phyloP scores from a whole-genome alignment of 257 asterid genomes.

The Scutellaria barbata region DNA sequence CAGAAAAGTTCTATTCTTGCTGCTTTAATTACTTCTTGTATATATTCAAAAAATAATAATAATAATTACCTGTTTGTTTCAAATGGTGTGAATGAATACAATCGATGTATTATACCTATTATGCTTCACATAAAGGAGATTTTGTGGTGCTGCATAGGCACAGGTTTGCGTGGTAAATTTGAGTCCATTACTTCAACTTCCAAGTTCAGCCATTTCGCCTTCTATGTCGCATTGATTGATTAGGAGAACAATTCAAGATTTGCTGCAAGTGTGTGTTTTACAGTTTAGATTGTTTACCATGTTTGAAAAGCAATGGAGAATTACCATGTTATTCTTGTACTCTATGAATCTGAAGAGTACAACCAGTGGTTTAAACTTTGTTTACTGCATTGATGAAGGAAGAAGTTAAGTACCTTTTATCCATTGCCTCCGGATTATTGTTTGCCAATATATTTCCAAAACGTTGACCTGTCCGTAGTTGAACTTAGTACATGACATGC shows the following conservation, averaged over 20 bases:
- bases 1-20: background rate
- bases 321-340: background rate
- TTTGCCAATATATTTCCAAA: background rate
- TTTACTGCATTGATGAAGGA: background rate
- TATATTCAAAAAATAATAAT: background rate
- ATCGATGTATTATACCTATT: constrained; percentile 2
- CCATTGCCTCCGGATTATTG: background rate
- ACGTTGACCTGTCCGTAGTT: background rate
- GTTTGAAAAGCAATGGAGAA: background rate
- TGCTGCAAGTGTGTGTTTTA: background rate
- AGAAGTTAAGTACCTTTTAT: constrained; percentile 6
- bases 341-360: background rate
- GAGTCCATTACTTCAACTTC: constrained; percentile 10
- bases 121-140: constrained; percentile 6
- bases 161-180: constrained; percentile 6
- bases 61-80: background rate
- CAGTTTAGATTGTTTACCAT: constrained; percentile 8
- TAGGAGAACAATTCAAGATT: constrained; percentile 12
- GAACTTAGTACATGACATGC: background rate
- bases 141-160: constrained; percentile 25
- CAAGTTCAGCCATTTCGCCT: background rate
- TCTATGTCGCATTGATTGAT: background rate
- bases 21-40: constrained; percentile 17
- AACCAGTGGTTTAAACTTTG: background rate
- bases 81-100: background rate